phyloP scores from a whole-genome alignment of 2,329 filamentous ascomycete species.

The Xylaria sp. region DNA sequence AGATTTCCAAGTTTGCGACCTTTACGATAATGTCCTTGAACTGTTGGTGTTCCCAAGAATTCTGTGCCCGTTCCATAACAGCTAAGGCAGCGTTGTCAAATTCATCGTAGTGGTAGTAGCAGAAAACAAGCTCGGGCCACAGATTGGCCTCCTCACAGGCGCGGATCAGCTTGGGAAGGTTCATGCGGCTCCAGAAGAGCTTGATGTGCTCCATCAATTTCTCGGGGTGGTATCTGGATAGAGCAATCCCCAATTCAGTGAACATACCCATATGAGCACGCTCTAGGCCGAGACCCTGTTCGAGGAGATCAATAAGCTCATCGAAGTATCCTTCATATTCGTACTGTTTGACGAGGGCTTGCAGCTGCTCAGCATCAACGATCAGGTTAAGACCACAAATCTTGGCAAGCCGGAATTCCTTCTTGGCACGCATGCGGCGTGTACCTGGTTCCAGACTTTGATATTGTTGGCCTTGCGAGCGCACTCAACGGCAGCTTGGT shows the following conservation, averaged over 20 bases:
- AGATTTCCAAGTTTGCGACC: constrained; percentile 98
- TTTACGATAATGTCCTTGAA: constrained; percentile 99
- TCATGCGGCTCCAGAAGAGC: constrained; percentile 97
- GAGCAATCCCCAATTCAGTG: constrained; percentile 86
- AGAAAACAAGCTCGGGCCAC: constrained; percentile 97
- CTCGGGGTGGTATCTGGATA: constrained; percentile 94
- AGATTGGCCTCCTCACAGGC: constrained; percentile 93
- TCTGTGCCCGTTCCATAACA: constrained; percentile 96
- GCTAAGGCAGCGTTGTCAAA: constrained; percentile 96
- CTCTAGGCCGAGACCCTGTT: constrained; percentile 93
- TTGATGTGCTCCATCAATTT: constrained; percentile 98
- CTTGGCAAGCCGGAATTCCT: constrained; percentile 97
- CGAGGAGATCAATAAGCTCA: constrained; percentile 91
- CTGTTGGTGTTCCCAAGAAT: constrained; percentile 98
- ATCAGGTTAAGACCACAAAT: constrained; percentile 99
- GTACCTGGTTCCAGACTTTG: constrained; percentile 99
- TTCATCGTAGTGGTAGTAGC: constrained; percentile 98
- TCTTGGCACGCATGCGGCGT: constrained; percentile 93
- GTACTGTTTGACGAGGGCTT: constrained; percentile 93
- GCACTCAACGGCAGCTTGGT: constrained; percentile 96
- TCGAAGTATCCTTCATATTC: constrained; percentile 98
- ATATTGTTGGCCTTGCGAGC: constrained; percentile 98
- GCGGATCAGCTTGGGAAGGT: constrained; percentile 95
- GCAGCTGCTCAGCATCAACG: constrained; percentile 93
- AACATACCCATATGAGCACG: constrained; percentile 97